Evolutionary conservation across 108 stramenopile genomes (phyloP).

Genomic region (Conticribra guillardii): DNA sequence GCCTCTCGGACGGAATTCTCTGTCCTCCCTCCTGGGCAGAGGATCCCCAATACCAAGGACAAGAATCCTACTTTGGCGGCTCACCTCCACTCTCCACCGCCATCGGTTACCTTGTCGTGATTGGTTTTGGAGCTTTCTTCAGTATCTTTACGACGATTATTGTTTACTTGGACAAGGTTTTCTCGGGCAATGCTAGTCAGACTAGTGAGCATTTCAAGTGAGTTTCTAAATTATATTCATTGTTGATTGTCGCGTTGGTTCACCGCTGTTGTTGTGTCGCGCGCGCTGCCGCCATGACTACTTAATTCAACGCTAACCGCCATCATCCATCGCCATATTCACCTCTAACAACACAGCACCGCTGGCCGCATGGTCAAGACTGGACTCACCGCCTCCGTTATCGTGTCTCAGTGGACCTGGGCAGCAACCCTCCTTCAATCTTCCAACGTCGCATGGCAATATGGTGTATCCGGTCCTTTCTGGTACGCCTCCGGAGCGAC

Average conservation of each 20-base stretch:
- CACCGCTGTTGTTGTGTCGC: not conserved
- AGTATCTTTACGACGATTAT: slow-evolving; percentile 77
- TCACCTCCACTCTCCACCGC: slow-evolving; percentile 57
- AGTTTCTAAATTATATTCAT: slow-evolving; percentile 33
- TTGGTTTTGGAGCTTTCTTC: slow-evolving; percentile 89
- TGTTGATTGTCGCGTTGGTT: not conserved
- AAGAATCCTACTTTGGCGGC: slow-evolving; percentile 80
- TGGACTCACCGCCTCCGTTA: slow-evolving; percentile 90
- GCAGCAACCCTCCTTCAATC: slow-evolving; percentile 94
- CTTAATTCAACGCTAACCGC: not conserved
- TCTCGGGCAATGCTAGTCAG: slow-evolving; percentile 61
- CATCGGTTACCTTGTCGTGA: slow-evolving; percentile 76
- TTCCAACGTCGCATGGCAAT: slow-evolving; percentile 93
- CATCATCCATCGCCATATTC: not conserved
- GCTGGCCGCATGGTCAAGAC: slow-evolving; percentile 93
- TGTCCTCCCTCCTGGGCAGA: slow-evolving; percentile 12
- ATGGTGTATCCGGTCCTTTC: slow-evolving; percentile 93
- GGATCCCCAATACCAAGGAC: slow-evolving; percentile 47
- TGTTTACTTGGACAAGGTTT: slow-evolving; percentile 76
- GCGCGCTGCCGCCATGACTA: slow-evolving; percentile 1
- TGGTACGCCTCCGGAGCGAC: slow-evolving; percentile 95
- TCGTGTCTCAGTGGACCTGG: slow-evolving; percentile 95
- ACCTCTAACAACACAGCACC: slow-evolving; percentile 63
- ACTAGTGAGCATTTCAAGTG: slow-evolving; percentile 90
- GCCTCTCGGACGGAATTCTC: not conserved